phyloP scores from a whole-genome alignment of 768 basidiomycete genomes.

The Suillus spraguei region DNA sequence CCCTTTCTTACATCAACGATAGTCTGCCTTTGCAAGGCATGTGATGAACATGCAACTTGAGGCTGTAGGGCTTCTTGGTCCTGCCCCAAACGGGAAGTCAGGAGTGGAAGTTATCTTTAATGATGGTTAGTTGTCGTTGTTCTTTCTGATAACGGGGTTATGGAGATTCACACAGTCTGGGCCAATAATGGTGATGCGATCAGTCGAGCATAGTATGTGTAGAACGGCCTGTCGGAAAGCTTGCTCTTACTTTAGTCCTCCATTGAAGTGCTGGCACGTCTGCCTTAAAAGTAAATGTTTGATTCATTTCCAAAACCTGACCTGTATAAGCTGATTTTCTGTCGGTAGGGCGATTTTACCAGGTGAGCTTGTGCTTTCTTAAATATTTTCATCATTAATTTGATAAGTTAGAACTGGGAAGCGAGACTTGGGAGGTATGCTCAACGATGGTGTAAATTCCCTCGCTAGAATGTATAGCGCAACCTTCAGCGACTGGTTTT shows the following conservation, averaged over 20 bases:
- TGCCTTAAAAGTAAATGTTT: constrained; percentile 74
- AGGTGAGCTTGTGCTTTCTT: constrained; percentile 45
- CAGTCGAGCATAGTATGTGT: constrained; percentile 78
- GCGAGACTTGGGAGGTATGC: constrained; percentile 86
- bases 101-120: constrained; percentile 80
- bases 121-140: constrained; percentile 49
- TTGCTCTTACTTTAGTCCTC: neutral
- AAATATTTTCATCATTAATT: constrained; percentile 13
- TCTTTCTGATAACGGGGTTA: neutral
- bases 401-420: constrained; percentile 77
- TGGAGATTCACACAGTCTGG: constrained; percentile 63
- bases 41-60: constrained; percentile 76
- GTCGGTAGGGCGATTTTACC: constrained; percentile 78
- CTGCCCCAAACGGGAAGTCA: constrained; percentile 51
- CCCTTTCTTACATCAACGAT: constrained; percentile 16
- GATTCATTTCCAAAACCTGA: neutral
- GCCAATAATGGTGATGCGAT: constrained; percentile 98
- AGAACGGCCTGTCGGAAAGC: neutral
- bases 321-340: neutral
- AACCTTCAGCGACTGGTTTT: constrained; percentile 95
- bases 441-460: constrained; percentile 96
- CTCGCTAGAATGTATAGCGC: constrained; percentile 88
- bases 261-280: constrained; percentile 87
- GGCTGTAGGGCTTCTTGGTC: constrained; percentile 66
- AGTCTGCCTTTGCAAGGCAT: constrained; percentile 92